phyloP scores from a whole-genome alignment of 345 rosid genomes.

The Carallia brachiata region DNA sequence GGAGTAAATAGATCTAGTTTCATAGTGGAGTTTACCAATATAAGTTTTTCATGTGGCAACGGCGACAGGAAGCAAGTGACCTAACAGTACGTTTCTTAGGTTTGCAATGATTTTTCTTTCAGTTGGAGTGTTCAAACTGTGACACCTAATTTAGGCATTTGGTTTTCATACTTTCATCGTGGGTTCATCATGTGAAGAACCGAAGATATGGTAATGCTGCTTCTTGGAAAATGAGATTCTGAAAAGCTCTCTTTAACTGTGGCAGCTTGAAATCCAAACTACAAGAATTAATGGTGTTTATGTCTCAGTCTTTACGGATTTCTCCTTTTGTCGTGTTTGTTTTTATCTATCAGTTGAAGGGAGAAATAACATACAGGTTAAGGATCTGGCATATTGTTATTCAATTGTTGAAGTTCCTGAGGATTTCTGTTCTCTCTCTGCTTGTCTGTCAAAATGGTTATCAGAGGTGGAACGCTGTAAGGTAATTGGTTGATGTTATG shows the following conservation, averaged over 20 bases:
- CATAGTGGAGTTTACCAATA: too few species aligned
- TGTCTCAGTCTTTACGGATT: neutral
- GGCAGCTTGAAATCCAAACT: too few species aligned
- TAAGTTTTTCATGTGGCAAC: too few species aligned
- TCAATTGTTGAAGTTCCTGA: constrained; percentile 50
- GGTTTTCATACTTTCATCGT: neutral
- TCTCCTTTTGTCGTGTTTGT: constrained; percentile 19
- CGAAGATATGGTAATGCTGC: neutral
- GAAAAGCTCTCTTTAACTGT: neutral
- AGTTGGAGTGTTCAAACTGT: neutral
- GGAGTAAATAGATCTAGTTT: too few species aligned
- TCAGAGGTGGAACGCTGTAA: constrained; percentile 70
- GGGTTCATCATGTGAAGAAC: neutral
- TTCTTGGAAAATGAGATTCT: neutral
- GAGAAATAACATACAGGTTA: constrained; percentile 78
- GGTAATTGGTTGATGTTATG: constrained; percentile 36
- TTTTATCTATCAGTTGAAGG: constrained; percentile 51
- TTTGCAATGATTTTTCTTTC: neutral
- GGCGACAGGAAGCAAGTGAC: neutral
- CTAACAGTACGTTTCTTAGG: neutral
- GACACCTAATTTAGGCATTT: neutral
- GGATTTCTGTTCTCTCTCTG: constrained; percentile 62
- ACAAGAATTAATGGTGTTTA: neutral
- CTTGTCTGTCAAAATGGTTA: constrained; percentile 73
- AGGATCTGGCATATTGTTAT: constrained; percentile 81